Conservation (phyloP, 2,329 filamentous ascomycete species). For the Calcarisporium arbuscula region DNA sequence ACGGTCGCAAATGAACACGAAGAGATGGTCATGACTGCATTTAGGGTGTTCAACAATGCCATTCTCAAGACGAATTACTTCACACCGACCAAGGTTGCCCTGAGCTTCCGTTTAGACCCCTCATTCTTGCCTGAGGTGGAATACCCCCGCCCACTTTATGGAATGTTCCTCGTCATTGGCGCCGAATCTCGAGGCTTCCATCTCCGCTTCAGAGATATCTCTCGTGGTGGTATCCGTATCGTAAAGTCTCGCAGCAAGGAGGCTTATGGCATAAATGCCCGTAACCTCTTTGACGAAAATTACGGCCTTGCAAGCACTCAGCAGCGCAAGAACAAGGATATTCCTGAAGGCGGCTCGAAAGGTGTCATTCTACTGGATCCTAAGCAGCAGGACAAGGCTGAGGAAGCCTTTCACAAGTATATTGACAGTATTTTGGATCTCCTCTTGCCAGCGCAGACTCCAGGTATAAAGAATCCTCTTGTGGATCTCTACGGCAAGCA, state of each 20-base stretch:
- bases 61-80: conserved; percentile 97
- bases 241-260: conserved; percentile 97
- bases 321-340: conserved; percentile 99
- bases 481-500: conserved; percentile 92
- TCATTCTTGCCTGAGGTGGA: conserved; percentile 84
- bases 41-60: conserved; percentile 89
- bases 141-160: conserved; percentile 88
- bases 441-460: conserved; percentile 79
- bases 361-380: conserved; percentile 93
- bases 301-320: conserved; percentile 97
- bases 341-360: conserved; percentile 96
- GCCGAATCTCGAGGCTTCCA: conserved; percentile 97
- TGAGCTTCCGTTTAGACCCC: conserved; percentile 91
- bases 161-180: conserved; percentile 98
- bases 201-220: conserved; percentile 93
- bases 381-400: conserved; percentile 87
- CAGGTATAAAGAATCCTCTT: conserved; percentile 97
- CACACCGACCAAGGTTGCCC: conserved; percentile 94
- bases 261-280: conserved; percentile 91
- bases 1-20: conserved; percentile 91
- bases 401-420: conserved; percentile 97
- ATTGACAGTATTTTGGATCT: conserved; percentile 98
- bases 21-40: conserved; percentile 95
- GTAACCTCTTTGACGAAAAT: conserved; percentile 96
- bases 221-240: conserved; percentile 94